Evolutionary conservation across 108 stramenopile genomes (phyloP), one percentile per base, ranked within the genome.

Genomic region (Discostella pseudostelligera): DNA sequence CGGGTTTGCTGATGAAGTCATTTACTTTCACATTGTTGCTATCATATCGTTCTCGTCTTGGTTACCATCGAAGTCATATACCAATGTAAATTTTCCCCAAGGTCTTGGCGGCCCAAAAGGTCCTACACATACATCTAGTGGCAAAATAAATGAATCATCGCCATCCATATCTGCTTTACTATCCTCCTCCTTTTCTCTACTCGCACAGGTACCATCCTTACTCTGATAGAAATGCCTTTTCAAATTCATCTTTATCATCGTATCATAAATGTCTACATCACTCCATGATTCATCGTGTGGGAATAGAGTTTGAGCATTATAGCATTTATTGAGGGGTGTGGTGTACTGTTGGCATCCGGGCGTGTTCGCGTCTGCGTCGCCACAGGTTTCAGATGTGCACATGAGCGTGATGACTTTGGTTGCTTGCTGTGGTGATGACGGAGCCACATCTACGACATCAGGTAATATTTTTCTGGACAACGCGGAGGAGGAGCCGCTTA

Each of bases 1-100:
- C n/a, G n/a, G n/a, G n/a, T n/a, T n/a, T n/a, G n/a, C n/a, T n/a
- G n/a, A n/a, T n/a, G n/a, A n/a, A n/a, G n/a, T n/a, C n/a, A n/a
- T n/a, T n/a, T n/a, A n/a, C n/a, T n/a, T n/a, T n/a, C n/a, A n/a
- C n/a, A n/a, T n/a, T n/a, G n/a, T n/a, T n/a, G n/a, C n/a, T n/a
- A n/a, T n/a, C n/a, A n/a, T n/a, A n/a, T n/a, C n/a, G n/a, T n/a
- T n/a, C n/a, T n/a, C n/a, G n/a, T n/a, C n/a, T n/a, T n/a, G n/a
- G n/a, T n/a, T n/a, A n/a, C n/a, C n/a, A n/a, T n/a, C n/a, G n/a
- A n/a, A n/a, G n/a, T n/a, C 61, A 22, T 39, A 37, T 20, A 79
- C 42, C 59, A 79, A 58, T 28, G 72, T 57, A 57, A 80, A 75
- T 40, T 64, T 80, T 6, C 79, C 79, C 79, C 79, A 81, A n/a